Evolutionary conservation across 2,329 filamentous ascomycete genomes (phyloP), one percentile per base, ranked within the genome.

Genomic region (Aspergillus sp.): DNA sequence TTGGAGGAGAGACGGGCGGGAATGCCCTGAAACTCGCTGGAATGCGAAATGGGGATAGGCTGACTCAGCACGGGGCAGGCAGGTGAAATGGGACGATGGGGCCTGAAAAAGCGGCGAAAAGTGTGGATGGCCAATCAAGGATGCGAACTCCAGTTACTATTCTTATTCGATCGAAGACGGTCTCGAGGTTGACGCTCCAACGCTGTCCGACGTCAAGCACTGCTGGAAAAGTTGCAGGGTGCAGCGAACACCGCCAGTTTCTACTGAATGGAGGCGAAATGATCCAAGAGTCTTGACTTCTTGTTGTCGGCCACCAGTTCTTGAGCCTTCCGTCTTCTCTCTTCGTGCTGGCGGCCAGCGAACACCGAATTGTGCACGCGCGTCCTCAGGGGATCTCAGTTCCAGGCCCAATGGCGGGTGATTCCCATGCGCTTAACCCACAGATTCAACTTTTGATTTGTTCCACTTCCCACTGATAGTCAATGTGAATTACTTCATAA

Each of bases 1-100:
- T 62, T 59, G 61, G 39, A 65, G 57, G 55, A 60, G 63, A 63
- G 62, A 65, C 62, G 57, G 57, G 52, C 52, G 58, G 58, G 63
- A 62, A 65, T 64, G 63, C 61, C 40, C 40, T 52, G 39, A 44
- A 44, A 39, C 50, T 31, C 51, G 19, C 40, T 62, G 61, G 62
- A 63, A 63, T 58, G 43, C 19, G 19, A 41, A 52, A 43, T 47
- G 41, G 50, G 55, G 59, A 37, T 52, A 37, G 43, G 55, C 62
- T 64, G 62, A 64, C 48, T 65, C 61, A 65, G 63, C 63, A 59
- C 55, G 51, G 56, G 50, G 45, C 41, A 40, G n/a, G n/a, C 8
- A 19, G 17, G 27, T 31, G 27, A 31, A 31, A 4, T 21, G 19
- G 35, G 43, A 24, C 61, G 27, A 31, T 31, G 27, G 27, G 27